A percentile compares a stretch with the other conserved stretches of the same genome.
These are phyloP conservation scores for Pythium coloratum DNA, from an alignment of 352 stramenopile species.

Conservation along the genomic window DNA sequence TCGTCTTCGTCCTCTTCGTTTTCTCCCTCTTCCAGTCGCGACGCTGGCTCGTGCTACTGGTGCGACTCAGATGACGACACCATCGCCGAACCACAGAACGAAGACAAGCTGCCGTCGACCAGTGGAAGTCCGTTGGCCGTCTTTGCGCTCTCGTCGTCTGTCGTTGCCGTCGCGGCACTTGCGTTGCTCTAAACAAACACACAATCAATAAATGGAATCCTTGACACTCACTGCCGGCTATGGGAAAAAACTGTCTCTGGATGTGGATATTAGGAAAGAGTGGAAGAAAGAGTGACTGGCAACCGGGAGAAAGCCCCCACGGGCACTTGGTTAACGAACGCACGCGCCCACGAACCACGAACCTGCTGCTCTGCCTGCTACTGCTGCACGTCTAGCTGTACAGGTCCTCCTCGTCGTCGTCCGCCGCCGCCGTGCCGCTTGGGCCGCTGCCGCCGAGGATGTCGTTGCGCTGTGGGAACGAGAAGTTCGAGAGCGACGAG, in stretches of 20 bases:
- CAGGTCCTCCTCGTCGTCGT: constrained; percentile 97
- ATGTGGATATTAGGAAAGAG: constrained; percentile 21
- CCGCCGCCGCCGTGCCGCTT: constrained; percentile 60
- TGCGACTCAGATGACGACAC: not conserved
- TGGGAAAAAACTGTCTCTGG: not conserved
- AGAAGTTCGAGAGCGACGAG: constrained; percentile 95
- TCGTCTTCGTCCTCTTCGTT: not conserved
- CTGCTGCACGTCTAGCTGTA: constrained; percentile 89
- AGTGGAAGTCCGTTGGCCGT: not conserved
- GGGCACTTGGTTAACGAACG: constrained; percentile 1
- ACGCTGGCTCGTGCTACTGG: not conserved
- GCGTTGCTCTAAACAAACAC: not conserved
- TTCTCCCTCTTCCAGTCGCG: not conserved
- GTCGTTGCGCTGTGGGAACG: constrained; percentile 89
- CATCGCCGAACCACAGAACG: not conserved
- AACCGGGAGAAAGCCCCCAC: not conserved
- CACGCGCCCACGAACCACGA: constrained; percentile 10
- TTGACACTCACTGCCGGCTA: not conserved
- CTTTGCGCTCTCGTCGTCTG: not conserved
- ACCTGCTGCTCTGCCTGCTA: not conserved
- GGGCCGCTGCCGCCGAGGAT: constrained; percentile 40
- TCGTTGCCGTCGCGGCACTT: not conserved
- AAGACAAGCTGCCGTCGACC: not conserved
- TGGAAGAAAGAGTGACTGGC: constrained; percentile 5
- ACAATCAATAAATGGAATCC: not conserved